Evolutionary conservation across 2,329 filamentous ascomycete genomes (phyloP).

Genomic region (Claviceps arundinis): DNA sequence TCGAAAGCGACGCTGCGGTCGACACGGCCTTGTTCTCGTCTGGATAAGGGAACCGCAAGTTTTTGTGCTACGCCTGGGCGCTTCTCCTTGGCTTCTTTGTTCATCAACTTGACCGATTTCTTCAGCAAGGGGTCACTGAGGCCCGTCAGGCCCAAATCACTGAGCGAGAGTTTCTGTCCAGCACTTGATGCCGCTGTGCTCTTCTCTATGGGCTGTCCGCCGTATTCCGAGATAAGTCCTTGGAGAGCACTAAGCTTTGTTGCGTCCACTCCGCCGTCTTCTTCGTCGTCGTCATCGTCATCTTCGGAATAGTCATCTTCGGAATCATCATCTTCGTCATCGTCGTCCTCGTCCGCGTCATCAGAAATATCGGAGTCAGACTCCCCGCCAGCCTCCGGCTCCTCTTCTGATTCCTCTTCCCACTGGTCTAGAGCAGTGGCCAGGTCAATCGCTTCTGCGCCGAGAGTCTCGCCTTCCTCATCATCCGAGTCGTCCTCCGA

Average conservation of each 20-base stretch:
- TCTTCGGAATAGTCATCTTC: constrained; percentile 36
- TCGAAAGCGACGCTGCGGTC: constrained; percentile 74
- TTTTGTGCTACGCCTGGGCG: constrained; percentile 43
- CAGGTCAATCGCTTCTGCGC: constrained; percentile 46
- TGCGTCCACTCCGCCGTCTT: constrained; percentile 34
- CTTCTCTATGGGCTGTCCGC: constrained; percentile 47
- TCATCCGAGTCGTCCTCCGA: constrained; percentile 45
- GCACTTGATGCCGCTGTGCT: constrained; percentile 27
- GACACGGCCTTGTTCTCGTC: constrained; percentile 73
- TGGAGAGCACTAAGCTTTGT: constrained; percentile 52
- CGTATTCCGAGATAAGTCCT: constrained; percentile 55
- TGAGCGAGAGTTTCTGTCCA: constrained; percentile 57
- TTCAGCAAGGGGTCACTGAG: constrained; percentile 64
- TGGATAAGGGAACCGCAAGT: constrained; percentile 69
- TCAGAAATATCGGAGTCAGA: constrained; percentile 28
- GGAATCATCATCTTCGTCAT: neutral
- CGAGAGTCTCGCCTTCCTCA: constrained; percentile 44
- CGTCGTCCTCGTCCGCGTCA: constrained; percentile 32
- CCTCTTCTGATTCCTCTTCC: constrained; percentile 35
- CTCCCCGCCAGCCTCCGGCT: constrained; percentile 31
- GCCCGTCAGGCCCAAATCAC: constrained; percentile 58
- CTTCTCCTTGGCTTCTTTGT: constrained; percentile 43
- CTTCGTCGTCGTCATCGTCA: constrained; percentile 27
- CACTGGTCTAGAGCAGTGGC: constrained; percentile 43
- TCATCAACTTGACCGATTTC: constrained; percentile 64